Evolutionary conservation across 768 basidiomycete genomes (phyloP), one percentile per base, ranked within the genome.

Genomic region (Tricholoma sp.): DNA sequence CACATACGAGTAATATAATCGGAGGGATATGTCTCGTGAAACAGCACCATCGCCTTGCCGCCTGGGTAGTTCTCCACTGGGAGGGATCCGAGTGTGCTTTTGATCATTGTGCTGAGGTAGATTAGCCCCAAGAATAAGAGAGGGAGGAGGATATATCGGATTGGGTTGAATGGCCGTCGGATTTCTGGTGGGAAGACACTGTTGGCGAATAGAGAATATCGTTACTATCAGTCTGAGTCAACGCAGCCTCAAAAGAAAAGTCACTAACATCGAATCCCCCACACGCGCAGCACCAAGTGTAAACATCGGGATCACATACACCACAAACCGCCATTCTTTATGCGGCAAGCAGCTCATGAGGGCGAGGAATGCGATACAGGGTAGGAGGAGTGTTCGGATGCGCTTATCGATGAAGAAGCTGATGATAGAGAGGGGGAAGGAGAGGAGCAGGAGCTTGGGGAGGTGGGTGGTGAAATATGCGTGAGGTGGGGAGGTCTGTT

Each of bases 251-350:
- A 32, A 35, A 31, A 12, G 34, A 24, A 52, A 46, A 5, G 31
- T 46, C 46, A n/a, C 88, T 61, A 71, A 95, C 90, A 94, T 67
- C 69, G 78, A 81, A 4, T 74, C 67, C 1, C 83, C 76, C 2
- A 84, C 86, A 14, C 84, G 70, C 0, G 94, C 87, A 1, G 90
- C 93, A 1, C 86, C 82, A 3, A 94, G 69, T 63, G 97, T 96
- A 70, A 93, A 75, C 2, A 83, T 66, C 0, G 95, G 94, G 0
- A 98, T 82, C 16, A 85, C 79, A 66, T 98, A 98, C 7, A 93
- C 80, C 56, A 98, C 76, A 71, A 99, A 99, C 6, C 97, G 82
- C 97, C 97, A 99, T 72, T 99, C 97, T 69, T 99, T 99, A 72
- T 99, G 97, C 0, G 83, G 86, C 1, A 98, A 75, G 29, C 67